Evolutionary conservation across 2,329 filamentous ascomycete genomes (phyloP), one percentile per base, ranked within the genome.

Genomic region (Claviceps sp.): DNA sequence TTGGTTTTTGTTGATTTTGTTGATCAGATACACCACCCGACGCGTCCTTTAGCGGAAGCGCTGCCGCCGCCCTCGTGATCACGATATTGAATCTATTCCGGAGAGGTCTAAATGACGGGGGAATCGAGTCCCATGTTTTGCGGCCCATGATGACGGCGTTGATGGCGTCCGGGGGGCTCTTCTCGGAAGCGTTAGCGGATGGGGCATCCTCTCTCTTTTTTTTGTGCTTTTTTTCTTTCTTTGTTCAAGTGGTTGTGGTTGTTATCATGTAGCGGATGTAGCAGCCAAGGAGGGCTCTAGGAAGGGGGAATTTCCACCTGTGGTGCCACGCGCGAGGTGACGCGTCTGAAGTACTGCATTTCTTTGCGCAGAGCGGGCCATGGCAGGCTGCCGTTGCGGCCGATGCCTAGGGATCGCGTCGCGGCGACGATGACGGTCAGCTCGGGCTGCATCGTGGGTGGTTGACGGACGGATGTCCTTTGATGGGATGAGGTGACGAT

Each of bases 121-220:
- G 91, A 54, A 98, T 91, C 57, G 83, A 89, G 50, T 95, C 89
- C 84, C 91, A 98, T 0, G 93, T 98, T 69, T 94, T 96, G 63
- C 93, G 86, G 54, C 93, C 93, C 93, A 98, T 98, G 59, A 98
- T 85, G 49, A 97, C 87, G 18, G 87, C 86, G 66, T 90, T 91
- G 58, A 71, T 53, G 43, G 70, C 59, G 0, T 63, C 57, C 7
- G 67, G 53, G 2, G 67, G 60, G 4, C 61, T 55, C 67, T 70
- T 34, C 11, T 34, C 30, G 30, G 30, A 34, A 34, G 30, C 30
- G 30, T 34, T 34, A 34, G 30, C 30, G 30, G 30, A 34, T 11
- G 30, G 9, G 4, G 1, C 4, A 41, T 41, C 18, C 16, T 41
- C n/a, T 41, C 4, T 18, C 5, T 11, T 41, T 20, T 20, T 22